These are phyloP conservation scores for Paracamarosporium sp. DNA, from an alignment of 2,329 filamentous ascomycete species.

Conservation along the genomic window DNA sequence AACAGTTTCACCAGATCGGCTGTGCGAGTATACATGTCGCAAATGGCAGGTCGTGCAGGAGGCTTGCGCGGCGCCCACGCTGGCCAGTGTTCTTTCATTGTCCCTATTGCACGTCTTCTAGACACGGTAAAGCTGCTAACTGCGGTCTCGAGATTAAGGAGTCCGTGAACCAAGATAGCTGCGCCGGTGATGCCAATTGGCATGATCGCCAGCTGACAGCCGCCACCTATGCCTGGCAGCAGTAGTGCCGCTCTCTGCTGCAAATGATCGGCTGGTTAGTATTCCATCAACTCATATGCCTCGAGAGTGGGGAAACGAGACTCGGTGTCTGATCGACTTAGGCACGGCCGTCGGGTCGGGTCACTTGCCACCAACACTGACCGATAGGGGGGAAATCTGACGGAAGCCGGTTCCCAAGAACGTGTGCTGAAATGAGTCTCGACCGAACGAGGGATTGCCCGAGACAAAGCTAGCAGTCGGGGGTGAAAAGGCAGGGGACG, in stretches of 20 bases:
- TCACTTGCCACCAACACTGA: constrained; percentile 16
- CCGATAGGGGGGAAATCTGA: constrained; percentile 9
- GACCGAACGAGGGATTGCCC: constrained; percentile 16
- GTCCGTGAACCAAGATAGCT: constrained; percentile 12
- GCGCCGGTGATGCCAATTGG: constrained; percentile 13
- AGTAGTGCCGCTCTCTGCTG: constrained; percentile 19
- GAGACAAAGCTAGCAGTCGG: constrained; percentile 22
- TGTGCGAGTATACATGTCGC: constrained; percentile 36
- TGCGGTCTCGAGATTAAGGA: constrained; percentile 10
- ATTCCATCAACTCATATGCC: constrained; percentile 2
- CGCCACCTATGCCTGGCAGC: constrained; percentile 25
- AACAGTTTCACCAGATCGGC: constrained; percentile 38
- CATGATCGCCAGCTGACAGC: constrained; percentile 27
- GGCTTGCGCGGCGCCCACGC: constrained; percentile 20
- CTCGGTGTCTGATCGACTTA: constrained; percentile 14
- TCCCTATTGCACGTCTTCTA: not conserved
- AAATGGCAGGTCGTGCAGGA: constrained; percentile 21
- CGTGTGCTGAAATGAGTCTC: constrained; percentile 13
- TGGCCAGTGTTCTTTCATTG: not conserved
- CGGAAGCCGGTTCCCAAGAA: not conserved
- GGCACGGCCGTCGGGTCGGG: constrained; percentile 10
- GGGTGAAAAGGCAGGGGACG: constrained; percentile 7
- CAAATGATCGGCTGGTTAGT: not conserved
- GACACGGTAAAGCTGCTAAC: not conserved
- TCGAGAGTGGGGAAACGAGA: constrained; percentile 12